These are phyloP conservation scores for Brachypodium distachyon DNA, from an alignment of 202 grass and related monocot species.

Conservation along the genomic window DNA sequence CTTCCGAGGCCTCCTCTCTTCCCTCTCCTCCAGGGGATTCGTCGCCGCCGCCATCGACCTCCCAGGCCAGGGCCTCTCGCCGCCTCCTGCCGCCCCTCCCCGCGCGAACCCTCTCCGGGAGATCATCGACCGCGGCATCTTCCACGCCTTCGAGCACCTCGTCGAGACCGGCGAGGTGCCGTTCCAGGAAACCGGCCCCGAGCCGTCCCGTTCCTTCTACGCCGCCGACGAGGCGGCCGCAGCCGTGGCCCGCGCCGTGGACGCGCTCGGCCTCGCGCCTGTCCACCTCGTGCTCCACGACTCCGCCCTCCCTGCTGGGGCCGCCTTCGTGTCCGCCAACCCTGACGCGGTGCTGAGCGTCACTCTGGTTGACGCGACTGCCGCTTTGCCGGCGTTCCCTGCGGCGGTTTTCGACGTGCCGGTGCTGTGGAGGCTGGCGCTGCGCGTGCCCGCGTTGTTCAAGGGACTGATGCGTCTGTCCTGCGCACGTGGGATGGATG, in stretches of 20 bases:
- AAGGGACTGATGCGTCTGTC: slow-evolving; percentile 54
- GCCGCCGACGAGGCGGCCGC: slow-evolving; percentile 32
- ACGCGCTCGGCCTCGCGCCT: slow-evolving; percentile 43
- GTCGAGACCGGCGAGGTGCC: slow-evolving; percentile 72
- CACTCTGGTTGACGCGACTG: slow-evolving; percentile 49
- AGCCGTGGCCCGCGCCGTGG: slow-evolving; percentile 36
- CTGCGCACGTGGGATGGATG: slow-evolving; percentile 42
- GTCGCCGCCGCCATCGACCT: slow-evolving; percentile 44
- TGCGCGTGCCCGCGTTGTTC: slow-evolving; percentile 56
- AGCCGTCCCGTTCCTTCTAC: slow-evolving; percentile 15
- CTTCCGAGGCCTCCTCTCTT: slow-evolving; percentile 44
- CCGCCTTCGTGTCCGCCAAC: slow-evolving; percentile 42
- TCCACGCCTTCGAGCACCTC: slow-evolving; percentile 88
- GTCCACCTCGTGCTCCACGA: slow-evolving; percentile 88
- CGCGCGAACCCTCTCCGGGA: slow-evolving; percentile 31
- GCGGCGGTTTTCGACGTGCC: slow-evolving; percentile 48
- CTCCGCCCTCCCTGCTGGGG: slow-evolving; percentile 46
- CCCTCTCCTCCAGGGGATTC: slow-evolving; percentile 31
- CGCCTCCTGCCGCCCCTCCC: not conserved
- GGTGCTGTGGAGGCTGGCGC: slow-evolving; percentile 36
- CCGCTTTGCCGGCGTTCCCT: slow-evolving; percentile 56
- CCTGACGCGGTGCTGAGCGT: slow-evolving; percentile 46
- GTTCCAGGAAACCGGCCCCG: slow-evolving; percentile 37
- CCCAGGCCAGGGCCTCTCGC: slow-evolving; percentile 54
- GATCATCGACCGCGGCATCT: slow-evolving; percentile 69